These are phyloP conservation scores for Trichoderma oligosporum DNA, from an alignment of 2,329 filamentous ascomycete species.

Conservation along the genomic window DNA sequence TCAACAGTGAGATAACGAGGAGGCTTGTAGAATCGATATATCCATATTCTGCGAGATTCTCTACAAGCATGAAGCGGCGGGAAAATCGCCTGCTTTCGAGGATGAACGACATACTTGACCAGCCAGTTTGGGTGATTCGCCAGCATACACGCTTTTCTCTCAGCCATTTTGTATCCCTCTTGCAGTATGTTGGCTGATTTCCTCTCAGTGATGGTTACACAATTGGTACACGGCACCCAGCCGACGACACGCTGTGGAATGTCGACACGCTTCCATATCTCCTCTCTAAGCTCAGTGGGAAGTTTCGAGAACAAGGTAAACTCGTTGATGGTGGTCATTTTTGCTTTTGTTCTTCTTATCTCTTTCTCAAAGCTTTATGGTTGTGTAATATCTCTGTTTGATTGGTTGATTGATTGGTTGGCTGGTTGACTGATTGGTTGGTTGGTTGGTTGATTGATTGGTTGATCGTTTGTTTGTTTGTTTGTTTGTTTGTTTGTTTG, in stretches of 20 bases:
- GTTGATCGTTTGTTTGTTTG: not conserved
- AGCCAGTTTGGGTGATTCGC: slow-evolving; percentile 24
- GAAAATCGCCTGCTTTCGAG: slow-evolving; percentile 16
- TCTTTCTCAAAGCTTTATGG: no score
- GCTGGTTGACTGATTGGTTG: no score
- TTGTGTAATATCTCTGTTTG: no score
- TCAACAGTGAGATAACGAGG: not conserved
- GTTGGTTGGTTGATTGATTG: not conserved
- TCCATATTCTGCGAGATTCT: slow-evolving; percentile 17
- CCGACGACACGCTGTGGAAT: slow-evolving; percentile 15
- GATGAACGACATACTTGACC: slow-evolving; percentile 18
- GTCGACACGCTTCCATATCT: slow-evolving; percentile 14
- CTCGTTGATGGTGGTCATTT: not conserved
- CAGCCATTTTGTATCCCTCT: not conserved
- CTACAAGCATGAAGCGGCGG: slow-evolving; percentile 13
- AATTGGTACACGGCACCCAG: slow-evolving; percentile 9
- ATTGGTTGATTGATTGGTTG: not conserved
- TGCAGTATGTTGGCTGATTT: not conserved
- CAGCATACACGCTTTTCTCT: slow-evolving; percentile 5
- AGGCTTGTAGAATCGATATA: not conserved
- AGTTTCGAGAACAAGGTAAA: slow-evolving; percentile 6
- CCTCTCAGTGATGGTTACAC: not conserved
- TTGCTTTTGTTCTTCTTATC: not conserved
- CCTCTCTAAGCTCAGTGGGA: slow-evolving; percentile 9
- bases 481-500: not conserved